phyloP scores from a whole-genome alignment of 2,329 filamentous ascomycete genomes.

The Chaetomiaceae sp. region DNA sequence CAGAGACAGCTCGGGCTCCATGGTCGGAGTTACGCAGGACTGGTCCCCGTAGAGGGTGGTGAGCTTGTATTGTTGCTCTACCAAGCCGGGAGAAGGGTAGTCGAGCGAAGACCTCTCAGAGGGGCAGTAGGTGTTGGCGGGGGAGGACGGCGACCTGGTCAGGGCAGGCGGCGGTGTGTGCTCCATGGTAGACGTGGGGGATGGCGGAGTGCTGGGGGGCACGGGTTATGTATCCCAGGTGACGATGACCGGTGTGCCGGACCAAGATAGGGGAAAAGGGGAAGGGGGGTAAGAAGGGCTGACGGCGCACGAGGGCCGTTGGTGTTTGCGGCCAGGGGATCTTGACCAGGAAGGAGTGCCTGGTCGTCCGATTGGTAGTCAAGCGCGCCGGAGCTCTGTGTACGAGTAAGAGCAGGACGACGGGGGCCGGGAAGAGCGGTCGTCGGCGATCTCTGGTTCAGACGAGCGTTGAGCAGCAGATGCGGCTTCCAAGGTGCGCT shows the following conservation, averaged over 20 bases:
- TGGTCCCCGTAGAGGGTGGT: slow-evolving; percentile 37
- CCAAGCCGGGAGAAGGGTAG: slow-evolving; percentile 41
- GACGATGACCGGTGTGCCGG: slow-evolving; percentile 10
- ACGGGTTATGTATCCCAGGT: slow-evolving; percentile 14
- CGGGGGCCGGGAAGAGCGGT: slow-evolving; percentile 10
- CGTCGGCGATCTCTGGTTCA: too few relatives aligned
- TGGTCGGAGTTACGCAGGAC: slow-evolving; percentile 32
- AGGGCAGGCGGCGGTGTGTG: slow-evolving; percentile 44
- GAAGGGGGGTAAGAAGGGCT: slow-evolving; percentile 13
- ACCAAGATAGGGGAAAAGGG: slow-evolving; percentile 16
- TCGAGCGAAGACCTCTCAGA: slow-evolving; percentile 37
- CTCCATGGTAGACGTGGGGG: slow-evolving; percentile 36
- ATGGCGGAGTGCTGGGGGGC: slow-evolving; percentile 6
- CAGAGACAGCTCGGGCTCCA: slow-evolving; percentile 34
- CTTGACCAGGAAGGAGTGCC: slow-evolving; percentile 12
- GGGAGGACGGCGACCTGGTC: slow-evolving; percentile 38
- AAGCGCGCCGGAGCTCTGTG: slow-evolving; percentile 14
- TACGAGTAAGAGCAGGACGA: slow-evolving; percentile 14
- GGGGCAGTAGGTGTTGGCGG: slow-evolving; percentile 40
- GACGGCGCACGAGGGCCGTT: slow-evolving; percentile 9
- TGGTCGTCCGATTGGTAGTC: slow-evolving; percentile 24
- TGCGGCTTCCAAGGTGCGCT: too few relatives aligned
- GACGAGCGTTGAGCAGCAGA: too few relatives aligned
- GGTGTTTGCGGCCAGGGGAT: slow-evolving; percentile 17
- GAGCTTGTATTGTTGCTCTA: slow-evolving; percentile 39